Conservation (phyloP, 2,329 filamentous ascomycete species). For the Beauveria varroae region DNA sequence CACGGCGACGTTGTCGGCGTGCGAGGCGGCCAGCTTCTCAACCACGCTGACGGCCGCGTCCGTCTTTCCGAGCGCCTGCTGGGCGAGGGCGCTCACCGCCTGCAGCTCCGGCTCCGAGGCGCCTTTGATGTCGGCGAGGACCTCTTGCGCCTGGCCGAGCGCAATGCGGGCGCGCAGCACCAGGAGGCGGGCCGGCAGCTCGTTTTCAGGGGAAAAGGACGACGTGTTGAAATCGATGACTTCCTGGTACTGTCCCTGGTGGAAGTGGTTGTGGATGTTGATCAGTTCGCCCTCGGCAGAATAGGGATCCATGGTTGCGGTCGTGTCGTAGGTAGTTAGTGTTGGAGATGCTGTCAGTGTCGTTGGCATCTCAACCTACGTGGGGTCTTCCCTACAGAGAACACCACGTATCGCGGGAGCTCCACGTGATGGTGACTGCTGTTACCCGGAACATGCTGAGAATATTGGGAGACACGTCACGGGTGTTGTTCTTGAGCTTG, state of each 20-base stretch:
- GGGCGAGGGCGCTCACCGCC: slow-evolving; percentile 70
- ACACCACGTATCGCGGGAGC: slow-evolving; percentile 5
- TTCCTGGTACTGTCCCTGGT: slow-evolving; percentile 76
- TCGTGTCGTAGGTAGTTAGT: slow-evolving; percentile 14
- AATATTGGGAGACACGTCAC: background rate
- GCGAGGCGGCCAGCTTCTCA: slow-evolving; percentile 59
- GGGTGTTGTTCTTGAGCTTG: background rate
- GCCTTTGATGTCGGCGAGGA: slow-evolving; percentile 60
- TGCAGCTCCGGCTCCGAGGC: slow-evolving; percentile 64
- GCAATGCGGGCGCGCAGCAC: slow-evolving; percentile 77
- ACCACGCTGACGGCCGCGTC: slow-evolving; percentile 55
- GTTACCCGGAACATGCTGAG: background rate
- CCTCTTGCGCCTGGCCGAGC: slow-evolving; percentile 67
- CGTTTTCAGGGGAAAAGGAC: slow-evolving; percentile 71
- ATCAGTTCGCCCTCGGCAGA: slow-evolving; percentile 64
- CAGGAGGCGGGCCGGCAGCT: slow-evolving; percentile 67
- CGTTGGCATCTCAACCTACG: background rate
- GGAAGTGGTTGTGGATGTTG: slow-evolving; percentile 64
- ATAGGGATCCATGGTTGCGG: slow-evolving; percentile 55
- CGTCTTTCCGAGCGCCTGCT: slow-evolving; percentile 51
- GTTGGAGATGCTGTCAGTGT: background rate
- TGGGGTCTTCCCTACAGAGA: slow-evolving; percentile 1
- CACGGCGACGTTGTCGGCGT: slow-evolving; percentile 68
- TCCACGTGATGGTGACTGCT: slow-evolving; percentile 4
- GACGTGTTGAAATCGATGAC: slow-evolving; percentile 81